Percentiles rank a stretch among this genome's conserved stretches.
Conservation (phyloP, 2,329 filamentous ascomycete genomes). For the Scorias spongiosa region DNA sequence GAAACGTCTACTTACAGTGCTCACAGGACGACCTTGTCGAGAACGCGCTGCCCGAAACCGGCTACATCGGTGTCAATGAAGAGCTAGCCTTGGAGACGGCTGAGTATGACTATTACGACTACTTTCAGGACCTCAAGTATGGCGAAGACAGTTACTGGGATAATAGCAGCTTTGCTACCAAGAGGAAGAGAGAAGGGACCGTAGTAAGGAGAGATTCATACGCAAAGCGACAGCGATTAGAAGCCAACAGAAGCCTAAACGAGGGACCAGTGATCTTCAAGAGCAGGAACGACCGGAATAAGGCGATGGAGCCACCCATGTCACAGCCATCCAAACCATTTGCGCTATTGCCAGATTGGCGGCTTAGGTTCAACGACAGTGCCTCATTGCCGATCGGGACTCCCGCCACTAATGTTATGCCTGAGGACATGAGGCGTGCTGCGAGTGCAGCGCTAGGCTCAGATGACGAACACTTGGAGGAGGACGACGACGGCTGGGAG, state of each 20-base stretch:
- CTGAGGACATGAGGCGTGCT: slow-evolving; percentile 15
- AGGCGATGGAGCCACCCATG: slow-evolving; percentile 3
- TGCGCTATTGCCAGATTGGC: slow-evolving; percentile 31
- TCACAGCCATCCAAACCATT: slow-evolving; percentile 19
- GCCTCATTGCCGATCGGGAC: slow-evolving; percentile 4
- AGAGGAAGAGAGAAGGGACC: background rate
- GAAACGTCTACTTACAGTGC: too few species aligned
- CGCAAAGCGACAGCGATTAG: slow-evolving; percentile 9
- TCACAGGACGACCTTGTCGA: slow-evolving; percentile 34
- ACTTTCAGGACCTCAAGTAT: slow-evolving; percentile 34
- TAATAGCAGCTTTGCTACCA: slow-evolving; percentile 1
- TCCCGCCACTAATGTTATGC: slow-evolving; percentile 11
- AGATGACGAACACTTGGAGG: slow-evolving; percentile 7
- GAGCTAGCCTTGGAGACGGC: slow-evolving; percentile 16
- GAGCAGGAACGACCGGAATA: slow-evolving; percentile 9
- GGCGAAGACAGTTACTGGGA: slow-evolving; percentile 32
- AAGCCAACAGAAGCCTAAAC: slow-evolving; percentile 3
- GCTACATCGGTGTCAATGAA: slow-evolving; percentile 18
- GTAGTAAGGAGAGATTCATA: slow-evolving; percentile 4
- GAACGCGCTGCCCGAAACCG: slow-evolving; percentile 29
- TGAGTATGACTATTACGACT: slow-evolving; percentile 34
- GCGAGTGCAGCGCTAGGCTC: slow-evolving; percentile 6
- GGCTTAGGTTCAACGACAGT: slow-evolving; percentile 21
- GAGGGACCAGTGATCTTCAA: slow-evolving; percentile 8
- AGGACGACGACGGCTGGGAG: slow-evolving; percentile 9